Base-by-base conservation (phyloP, 768 basidiomycete species). In the Pleurotus djamor region DNA sequence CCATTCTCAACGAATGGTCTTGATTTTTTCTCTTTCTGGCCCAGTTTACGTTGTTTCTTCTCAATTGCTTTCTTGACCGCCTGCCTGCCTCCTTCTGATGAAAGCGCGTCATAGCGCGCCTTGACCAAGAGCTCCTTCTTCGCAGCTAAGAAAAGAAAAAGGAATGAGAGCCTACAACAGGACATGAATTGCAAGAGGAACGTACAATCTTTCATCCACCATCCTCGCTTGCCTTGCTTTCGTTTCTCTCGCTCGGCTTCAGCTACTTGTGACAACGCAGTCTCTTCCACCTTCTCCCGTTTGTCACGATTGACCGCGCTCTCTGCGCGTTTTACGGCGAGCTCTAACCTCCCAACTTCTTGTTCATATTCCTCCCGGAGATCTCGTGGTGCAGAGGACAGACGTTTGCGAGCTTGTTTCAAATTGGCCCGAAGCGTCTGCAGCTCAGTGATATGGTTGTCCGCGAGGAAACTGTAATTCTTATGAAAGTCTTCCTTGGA, bases 41-140 rank as follows among this genome's bases (percentile, higher is more conserved):
- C 81, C 16, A 88, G 76, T 78, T 95, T 96, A 71, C 85, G 92
- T 72, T 91, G 87, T 71, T 87, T 94, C 81, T 91, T 96, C 65
- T 92, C 92, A 33, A 96, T 86, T 4, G 85, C 92, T 72, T 89
- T 94, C 69, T 89, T 92, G 55, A 96, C 91, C 0, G 93, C 92
- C 3, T 79, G 74, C 63, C 84, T 86, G 6, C 96, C 94, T 4
- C 94, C 94, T 58, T 82, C 76, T 14, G 81, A 80, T 4, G 89
- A 87, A 45, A 95, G 79, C 5, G 89, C 89, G 28, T 94, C 88
- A 69, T 91, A 92, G 59, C 88, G 82, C 13, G 94, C 91, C 57
- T 86, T 84, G 58, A 85, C 73, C 0, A 96, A 66, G 32, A 94
- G 64, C 57, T 88, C 81, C 65, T 86, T 90, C 78, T 92, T 87